Evolutionary conservation across 495 filamentous ascomycete genomes (phyloP), one percentile per base, ranked within the genome.

Genomic region (Penicillium coffeae): DNA sequence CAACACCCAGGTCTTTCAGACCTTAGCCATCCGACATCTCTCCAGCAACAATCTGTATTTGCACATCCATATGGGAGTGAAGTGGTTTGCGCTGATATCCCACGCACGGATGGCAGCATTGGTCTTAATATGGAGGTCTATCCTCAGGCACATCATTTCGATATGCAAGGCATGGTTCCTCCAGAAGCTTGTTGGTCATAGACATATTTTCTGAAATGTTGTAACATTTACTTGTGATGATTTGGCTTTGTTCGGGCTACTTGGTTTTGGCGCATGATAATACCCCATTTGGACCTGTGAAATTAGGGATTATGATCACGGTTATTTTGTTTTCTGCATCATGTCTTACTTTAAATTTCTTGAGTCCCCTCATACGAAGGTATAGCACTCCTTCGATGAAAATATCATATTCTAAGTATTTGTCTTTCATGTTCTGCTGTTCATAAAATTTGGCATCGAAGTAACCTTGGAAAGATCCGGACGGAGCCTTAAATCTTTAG

Each of bases 51-150:
- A 8, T 44, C 42, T 1, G 52, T 60, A 8, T 73, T 63, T 34
- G 65, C 69, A 8, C 62, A 68, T 12, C 60, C 59, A 14, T 70
- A 66, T 41, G 52, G 61, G 0, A 56, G 63, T 30, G 69, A 69
- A 10, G 52, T 59, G 15, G 41, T 61, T 13, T 66, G 65, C 21
- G 57, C 58, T 1, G 55, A 60, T 19, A 43, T 72, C 36, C 48
- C 65, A 3, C 63, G 59, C 7, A 22, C 55, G 3, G 64, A 67
- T 38, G 55, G 50, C 33, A 47, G 55, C 0, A 45, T 70, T 12
- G 62, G 60, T 4, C 47, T 73, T 16, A 66, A 67, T 38, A 51
- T 72, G 57, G 59, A 63, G 7, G 47, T 69, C 1, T 69, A 71
- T 46, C 52, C 63, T 2, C 65, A 68, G 13, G 45, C 63, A 38